Evolutionary conservation across 345 rosid species (phyloP).

Genomic region (Salix dunnii): DNA sequence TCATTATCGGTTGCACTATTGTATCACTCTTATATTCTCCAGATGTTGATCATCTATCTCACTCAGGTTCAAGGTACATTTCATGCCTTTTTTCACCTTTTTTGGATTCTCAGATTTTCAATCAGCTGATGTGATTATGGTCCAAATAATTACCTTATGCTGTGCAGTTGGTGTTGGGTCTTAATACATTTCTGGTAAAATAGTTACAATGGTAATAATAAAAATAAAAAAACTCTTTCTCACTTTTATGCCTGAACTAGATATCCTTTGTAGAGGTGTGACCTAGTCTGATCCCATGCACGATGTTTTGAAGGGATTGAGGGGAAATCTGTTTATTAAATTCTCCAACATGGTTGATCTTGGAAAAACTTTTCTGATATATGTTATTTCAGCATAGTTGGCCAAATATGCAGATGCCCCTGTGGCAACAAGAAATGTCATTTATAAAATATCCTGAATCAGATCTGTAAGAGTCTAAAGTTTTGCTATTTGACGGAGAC

Average conservation of each 20-base stretch:
- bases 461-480: background rate
- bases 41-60: conserved; percentile 22
- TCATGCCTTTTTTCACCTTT: background rate
- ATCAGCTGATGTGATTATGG: background rate
- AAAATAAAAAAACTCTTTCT: background rate
- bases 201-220: background rate
- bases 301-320: background rate
- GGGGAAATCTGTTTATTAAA: background rate
- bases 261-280: background rate
- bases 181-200: background rate
- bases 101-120: background rate
- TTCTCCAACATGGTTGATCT: background rate
- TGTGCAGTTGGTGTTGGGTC: background rate
- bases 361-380: background rate
- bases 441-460: background rate
- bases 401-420: background rate
- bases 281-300: background rate
- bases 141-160: background rate
- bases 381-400: background rate
- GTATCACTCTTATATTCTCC: conserved; percentile 17
- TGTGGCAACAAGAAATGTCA: background rate
- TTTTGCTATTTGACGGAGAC: conserved; percentile 3
- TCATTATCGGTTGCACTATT: conserved; percentile 18
- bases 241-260: background rate
- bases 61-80: conserved; percentile 20